Percentiles rank a stretch among this genome's conserved stretches.
Conservation (phyloP, 768 basidiomycete species). For the Boletus reticuloceps region DNA sequence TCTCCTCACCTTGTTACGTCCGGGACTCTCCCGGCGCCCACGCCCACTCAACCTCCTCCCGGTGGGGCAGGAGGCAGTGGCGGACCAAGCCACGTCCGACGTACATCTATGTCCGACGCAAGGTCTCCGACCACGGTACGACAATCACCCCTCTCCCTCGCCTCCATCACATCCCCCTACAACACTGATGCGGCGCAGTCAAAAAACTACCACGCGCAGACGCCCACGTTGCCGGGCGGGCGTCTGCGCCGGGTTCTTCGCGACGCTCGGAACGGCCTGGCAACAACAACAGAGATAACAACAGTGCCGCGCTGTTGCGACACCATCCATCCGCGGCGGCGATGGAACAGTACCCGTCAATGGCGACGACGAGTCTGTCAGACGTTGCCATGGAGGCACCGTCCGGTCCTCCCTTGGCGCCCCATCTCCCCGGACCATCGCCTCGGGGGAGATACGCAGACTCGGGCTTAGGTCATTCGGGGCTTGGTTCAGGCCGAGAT, state of each 20-base stretch:
- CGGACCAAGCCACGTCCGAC: slow-evolving; percentile 25
- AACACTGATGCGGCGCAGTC: slow-evolving; percentile 37
- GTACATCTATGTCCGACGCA: slow-evolving; percentile 28
- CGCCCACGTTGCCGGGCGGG: slow-evolving; percentile 66
- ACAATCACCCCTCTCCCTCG: slow-evolving; percentile 39
- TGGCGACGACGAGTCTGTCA: slow-evolving; percentile 24
- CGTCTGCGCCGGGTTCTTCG: slow-evolving; percentile 64
- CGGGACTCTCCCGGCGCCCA: slow-evolving; percentile 18
- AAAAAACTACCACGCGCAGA: slow-evolving; percentile 84
- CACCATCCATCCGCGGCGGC: slow-evolving; percentile 4
- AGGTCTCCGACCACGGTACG: slow-evolving; percentile 32
- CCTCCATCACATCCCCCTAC: slow-evolving; percentile 44
- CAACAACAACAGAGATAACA: neutral
- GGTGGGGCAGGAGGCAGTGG: slow-evolving; percentile 12
- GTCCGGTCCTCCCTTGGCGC: slow-evolving; percentile 28
- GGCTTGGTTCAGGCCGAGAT: slow-evolving; percentile 34
- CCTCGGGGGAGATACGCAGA: slow-evolving; percentile 37
- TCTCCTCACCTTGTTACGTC: slow-evolving; percentile 27
- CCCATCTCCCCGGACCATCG: slow-evolving; percentile 32
- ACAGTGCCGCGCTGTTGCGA: slow-evolving; percentile 36
- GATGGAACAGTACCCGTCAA: slow-evolving; percentile 3
- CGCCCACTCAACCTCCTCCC: slow-evolving; percentile 16
- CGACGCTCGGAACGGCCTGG: slow-evolving; percentile 34
- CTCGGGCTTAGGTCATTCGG: slow-evolving; percentile 20
- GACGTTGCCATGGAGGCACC: slow-evolving; percentile 32